phyloP scores from a whole-genome alignment of 1,284 basidiomycete genomes.

The Tilletia caries region DNA sequence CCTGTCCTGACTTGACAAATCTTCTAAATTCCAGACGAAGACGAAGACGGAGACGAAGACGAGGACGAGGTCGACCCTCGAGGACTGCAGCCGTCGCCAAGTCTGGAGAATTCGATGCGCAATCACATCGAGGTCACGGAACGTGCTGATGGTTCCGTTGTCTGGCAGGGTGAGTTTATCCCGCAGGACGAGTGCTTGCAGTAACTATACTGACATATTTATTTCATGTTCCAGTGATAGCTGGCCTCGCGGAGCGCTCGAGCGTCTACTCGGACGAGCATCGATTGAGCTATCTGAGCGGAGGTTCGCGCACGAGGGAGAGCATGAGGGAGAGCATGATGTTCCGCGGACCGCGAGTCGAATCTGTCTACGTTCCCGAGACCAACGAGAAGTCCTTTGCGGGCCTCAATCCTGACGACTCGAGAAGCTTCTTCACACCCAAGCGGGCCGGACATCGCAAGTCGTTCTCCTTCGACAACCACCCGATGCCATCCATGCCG shows the following conservation, averaged over 20 bases:
- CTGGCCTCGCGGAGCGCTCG: conserved; percentile 34
- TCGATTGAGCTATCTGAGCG: conserved; percentile 8
- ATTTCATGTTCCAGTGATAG: conserved; percentile 27
- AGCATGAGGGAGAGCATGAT: neutral
- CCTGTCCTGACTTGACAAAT: neutral
- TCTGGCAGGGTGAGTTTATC: conserved; percentile 31
- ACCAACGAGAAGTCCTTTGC: conserved; percentile 21
- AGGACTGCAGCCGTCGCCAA: neutral
- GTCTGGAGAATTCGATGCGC: conserved; percentile 2
- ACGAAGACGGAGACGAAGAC: neutral
- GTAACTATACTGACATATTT: neutral
- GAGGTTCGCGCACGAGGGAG: neutral
- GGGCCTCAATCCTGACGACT: conserved; percentile 33
- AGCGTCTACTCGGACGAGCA: conserved; percentile 36
- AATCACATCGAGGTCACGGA: conserved; percentile 47
- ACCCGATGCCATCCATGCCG: conserved; percentile 16
- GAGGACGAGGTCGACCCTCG: neutral
- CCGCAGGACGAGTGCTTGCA: neutral
- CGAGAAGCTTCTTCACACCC: conserved; percentile 32
- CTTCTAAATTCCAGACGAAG: neutral
- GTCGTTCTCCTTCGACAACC: conserved; percentile 23
- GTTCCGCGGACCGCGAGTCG: neutral
- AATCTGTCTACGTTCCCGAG: neutral
- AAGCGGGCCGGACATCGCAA: conserved; percentile 22
- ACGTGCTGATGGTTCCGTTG: conserved; percentile 41